phyloP scores from a whole-genome alignment of 2,329 filamentous ascomycete species.

The Colletotrichum sp. region DNA sequence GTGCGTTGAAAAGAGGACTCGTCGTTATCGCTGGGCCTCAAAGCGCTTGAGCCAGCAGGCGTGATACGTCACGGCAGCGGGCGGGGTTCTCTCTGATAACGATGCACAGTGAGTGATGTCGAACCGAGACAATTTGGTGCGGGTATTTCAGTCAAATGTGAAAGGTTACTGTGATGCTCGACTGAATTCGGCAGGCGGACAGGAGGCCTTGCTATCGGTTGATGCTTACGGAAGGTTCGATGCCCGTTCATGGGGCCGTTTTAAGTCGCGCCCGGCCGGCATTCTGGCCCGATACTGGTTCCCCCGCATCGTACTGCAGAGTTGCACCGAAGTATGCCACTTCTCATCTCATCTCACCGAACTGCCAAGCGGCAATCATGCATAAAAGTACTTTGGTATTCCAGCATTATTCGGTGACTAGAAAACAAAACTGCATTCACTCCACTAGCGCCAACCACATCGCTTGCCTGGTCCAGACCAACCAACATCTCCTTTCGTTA shows the following conservation, averaged over 20 bases:
- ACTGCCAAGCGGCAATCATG: not conserved
- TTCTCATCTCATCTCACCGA: not conserved
- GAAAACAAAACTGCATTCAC: not conserved
- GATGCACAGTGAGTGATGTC: too few species aligned
- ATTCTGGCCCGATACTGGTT: not conserved
- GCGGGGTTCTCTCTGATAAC: not conserved
- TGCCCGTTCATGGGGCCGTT: not conserved
- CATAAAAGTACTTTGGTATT: not conserved
- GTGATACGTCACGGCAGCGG: not conserved
- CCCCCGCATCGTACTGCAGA: not conserved
- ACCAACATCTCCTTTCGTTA: not conserved
- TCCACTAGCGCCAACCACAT: not conserved
- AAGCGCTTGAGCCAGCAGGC: not conserved
- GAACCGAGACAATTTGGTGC: too few species aligned
- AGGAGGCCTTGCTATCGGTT: not conserved
- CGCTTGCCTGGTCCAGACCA: not conserved
- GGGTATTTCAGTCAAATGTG: fast-evolving
- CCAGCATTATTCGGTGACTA: not conserved
- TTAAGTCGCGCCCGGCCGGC: not conserved
- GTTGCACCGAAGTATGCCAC: not conserved
- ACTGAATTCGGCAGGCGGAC: not conserved
- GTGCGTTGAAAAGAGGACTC: not conserved
- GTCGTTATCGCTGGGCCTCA: not conserved
- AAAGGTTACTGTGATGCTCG: not conserved
- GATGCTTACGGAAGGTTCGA: not conserved